Conservation (phyloP, 305 asterid genomes). For the Fraxinus nigra region DNA sequence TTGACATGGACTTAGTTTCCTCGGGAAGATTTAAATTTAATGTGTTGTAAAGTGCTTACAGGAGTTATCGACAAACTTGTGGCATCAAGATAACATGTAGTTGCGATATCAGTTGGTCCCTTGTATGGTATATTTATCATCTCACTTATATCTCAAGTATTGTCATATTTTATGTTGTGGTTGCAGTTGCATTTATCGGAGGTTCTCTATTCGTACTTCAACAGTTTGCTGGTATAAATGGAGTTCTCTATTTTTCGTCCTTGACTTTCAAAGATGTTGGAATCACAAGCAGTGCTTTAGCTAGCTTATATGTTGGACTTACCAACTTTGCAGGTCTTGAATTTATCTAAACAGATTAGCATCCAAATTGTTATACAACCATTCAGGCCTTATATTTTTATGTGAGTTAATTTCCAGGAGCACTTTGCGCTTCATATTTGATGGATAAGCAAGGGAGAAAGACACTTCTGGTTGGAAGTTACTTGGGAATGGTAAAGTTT, state of each 20-base stretch:
- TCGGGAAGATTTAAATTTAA: neutral
- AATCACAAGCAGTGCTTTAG: conserved; percentile 64
- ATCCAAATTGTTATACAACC: neutral
- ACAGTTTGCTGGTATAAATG: conserved; percentile 86
- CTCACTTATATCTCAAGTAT: conserved; percentile 7
- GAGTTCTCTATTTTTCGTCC: conserved; percentile 84
- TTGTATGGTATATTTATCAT: conserved; percentile 4
- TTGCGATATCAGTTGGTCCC: neutral
- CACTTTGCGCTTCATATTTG: conserved; percentile 68
- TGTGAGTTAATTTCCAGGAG: conserved; percentile 46
- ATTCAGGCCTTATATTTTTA: conserved; percentile 11
- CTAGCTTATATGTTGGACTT: conserved; percentile 68
- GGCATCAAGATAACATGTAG: neutral
- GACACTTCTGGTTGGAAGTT: conserved; percentile 74
- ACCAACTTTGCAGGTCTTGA: conserved; percentile 73
- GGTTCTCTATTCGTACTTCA: conserved; percentile 78
- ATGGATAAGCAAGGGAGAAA: conserved; percentile 83
- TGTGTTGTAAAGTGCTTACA: neutral
- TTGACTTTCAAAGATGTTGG: conserved; percentile 79
- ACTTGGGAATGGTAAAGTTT: conserved; percentile 71
- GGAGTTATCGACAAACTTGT: neutral
- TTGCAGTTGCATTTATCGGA: conserved; percentile 79
- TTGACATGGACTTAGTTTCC: conserved; percentile 10
- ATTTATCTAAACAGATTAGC: neutral
- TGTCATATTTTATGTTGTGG: conserved; percentile 15